Conservation (phyloP, 2,329 filamentous ascomycete species). For the Chaetomium strumarium region DNA sequence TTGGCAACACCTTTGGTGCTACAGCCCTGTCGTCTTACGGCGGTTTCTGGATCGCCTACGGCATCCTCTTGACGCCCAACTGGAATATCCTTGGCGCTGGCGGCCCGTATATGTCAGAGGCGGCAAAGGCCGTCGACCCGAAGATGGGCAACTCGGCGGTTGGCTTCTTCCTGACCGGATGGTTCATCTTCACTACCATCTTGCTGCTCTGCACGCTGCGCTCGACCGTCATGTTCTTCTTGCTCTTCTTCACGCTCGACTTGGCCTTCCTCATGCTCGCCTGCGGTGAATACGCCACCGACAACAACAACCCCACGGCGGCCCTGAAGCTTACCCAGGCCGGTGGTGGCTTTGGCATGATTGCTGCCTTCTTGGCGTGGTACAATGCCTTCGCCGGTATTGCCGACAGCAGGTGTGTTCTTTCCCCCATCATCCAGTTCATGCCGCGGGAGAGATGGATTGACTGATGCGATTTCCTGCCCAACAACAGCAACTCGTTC, state of each 20-base stretch:
- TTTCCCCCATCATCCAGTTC: neutral
- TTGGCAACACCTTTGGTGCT: conserved; percentile 83
- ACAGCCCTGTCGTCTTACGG: conserved; percentile 77
- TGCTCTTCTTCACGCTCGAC: conserved; percentile 71
- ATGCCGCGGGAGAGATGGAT: neutral
- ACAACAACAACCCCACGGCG: conserved; percentile 44
- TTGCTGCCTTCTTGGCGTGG: conserved; percentile 79
- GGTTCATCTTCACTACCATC: conserved; percentile 81
- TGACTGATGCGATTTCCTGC: conserved; percentile 30
- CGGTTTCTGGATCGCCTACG: conserved; percentile 77
- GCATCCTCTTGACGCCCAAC: conserved; percentile 62
- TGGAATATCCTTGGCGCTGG: conserved; percentile 52
- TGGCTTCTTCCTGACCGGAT: conserved; percentile 69
- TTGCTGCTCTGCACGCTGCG: conserved; percentile 68
- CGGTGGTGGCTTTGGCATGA: conserved; percentile 72
- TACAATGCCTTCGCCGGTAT: conserved; percentile 82
- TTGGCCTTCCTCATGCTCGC: conserved; percentile 68
- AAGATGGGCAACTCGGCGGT: conserved; percentile 53
- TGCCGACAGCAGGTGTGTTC: conserved; percentile 59
- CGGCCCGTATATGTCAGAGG: conserved; percentile 37
- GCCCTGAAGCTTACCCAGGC: conserved; percentile 55
- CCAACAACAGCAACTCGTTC: conserved; percentile 64
- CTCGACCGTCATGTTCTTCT: conserved; percentile 73
- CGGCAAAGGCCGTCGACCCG: conserved; percentile 29
- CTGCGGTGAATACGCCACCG: conserved; percentile 51